phyloP scores from a whole-genome alignment of 768 basidiomycete species.

The Pulveroboletus sp. region DNA sequence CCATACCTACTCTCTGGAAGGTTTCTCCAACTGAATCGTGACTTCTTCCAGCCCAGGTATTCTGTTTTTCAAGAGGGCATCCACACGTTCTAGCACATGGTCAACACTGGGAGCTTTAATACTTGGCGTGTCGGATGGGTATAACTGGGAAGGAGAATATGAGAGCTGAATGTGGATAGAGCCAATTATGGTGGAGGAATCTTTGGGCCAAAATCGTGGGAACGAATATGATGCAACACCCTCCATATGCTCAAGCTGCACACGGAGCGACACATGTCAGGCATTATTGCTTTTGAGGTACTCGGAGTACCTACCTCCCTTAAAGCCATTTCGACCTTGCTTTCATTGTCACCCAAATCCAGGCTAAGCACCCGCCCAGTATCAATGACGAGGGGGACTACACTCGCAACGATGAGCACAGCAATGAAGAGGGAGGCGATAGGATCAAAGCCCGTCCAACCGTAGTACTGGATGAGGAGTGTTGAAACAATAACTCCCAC shows the following conservation, averaged over 20 bases:
- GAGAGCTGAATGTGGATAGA: constrained; percentile 90
- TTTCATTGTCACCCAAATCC: constrained; percentile 67
- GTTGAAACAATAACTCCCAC: constrained; percentile 98
- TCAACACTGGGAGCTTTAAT: constrained; percentile 36
- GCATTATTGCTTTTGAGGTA: background rate
- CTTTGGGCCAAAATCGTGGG: constrained; percentile 95
- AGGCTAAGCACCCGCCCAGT: constrained; percentile 84
- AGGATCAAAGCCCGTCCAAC: constrained; percentile 99
- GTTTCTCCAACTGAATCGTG: constrained; percentile 77
- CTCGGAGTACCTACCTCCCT: constrained; percentile 46
- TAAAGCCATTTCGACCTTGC: constrained; percentile 52
- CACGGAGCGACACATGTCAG: background rate
- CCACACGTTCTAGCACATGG: constrained; percentile 70
- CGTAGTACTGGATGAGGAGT: constrained; percentile 89
- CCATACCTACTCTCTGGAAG: constrained; percentile 3
- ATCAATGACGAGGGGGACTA: constrained; percentile 91
- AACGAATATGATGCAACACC: constrained; percentile 77
- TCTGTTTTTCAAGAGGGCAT: constrained; percentile 59
- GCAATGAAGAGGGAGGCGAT: constrained; percentile 98
- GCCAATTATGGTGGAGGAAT: constrained; percentile 78
- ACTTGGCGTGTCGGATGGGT: constrained; percentile 39
- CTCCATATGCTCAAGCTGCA: constrained; percentile 66
- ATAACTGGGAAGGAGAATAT: constrained; percentile 53
- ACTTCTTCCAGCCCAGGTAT: constrained; percentile 86
- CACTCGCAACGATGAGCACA: constrained; percentile 89